These are phyloP conservation scores for Russula sp. DNA, from an alignment of 768 basidiomycete species.

Conservation along the genomic window DNA sequence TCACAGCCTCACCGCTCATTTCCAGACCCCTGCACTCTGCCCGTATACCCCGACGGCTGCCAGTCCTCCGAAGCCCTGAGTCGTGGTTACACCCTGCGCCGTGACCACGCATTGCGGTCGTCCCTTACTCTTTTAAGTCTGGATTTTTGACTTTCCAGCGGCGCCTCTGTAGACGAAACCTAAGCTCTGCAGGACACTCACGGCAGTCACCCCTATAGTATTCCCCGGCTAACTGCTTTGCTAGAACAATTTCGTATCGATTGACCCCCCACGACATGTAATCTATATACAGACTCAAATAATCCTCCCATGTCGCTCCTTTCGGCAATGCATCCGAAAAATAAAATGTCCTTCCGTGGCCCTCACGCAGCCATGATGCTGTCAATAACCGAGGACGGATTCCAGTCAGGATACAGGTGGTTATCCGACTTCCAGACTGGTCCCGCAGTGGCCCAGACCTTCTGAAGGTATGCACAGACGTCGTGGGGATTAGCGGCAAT, in stretches of 20 bases:
- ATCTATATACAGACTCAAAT: background rate
- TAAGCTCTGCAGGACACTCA: background rate
- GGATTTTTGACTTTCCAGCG: too few relatives aligned
- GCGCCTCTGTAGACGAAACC: background rate
- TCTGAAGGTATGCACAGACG: background rate
- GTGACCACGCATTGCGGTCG: too few relatives aligned
- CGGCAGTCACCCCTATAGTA: background rate
- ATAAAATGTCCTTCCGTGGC: too few relatives aligned
- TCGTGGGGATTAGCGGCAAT: conserved; percentile 15
- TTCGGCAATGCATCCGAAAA: background rate
- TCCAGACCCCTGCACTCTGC: too few relatives aligned
- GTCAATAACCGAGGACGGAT: conserved; percentile 22
- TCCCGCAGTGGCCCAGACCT: conserved; percentile 8
- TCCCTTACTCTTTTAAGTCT: too few relatives aligned
- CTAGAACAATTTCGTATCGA: background rate
- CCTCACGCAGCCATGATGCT: background rate
- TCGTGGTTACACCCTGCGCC: too few relatives aligned
- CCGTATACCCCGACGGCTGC: too few relatives aligned
- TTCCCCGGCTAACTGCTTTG: background rate
- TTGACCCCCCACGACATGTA: background rate
- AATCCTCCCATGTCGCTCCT: background rate
- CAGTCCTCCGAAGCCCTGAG: too few relatives aligned
- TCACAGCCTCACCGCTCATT: too few relatives aligned
- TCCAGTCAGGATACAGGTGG: conserved; percentile 23
- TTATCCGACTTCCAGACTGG: conserved; percentile 11